Evolutionary conservation across 148 eudicot species (phyloP).

Genomic region (Silene latifolia): DNA sequence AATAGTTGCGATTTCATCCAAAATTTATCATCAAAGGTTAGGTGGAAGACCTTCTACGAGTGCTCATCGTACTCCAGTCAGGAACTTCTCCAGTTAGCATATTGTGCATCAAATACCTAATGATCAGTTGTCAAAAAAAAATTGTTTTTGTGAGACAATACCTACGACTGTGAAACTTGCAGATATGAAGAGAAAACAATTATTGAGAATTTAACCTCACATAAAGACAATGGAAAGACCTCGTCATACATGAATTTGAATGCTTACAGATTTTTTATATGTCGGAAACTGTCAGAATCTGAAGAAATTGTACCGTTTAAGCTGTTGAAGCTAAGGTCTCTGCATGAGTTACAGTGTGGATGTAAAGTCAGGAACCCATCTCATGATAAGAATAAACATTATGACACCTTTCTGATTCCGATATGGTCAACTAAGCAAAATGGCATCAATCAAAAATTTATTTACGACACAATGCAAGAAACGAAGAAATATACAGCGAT

Average conservation of each 20-base stretch:
- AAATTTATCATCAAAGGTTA: background rate
- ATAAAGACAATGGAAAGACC: background rate
- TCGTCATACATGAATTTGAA: background rate
- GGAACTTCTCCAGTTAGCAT: conserved; percentile 3
- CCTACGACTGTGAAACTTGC: background rate
- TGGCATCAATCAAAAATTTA: background rate
- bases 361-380: background rate
- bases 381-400: background rate
- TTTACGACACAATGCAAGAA: background rate
- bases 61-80: background rate
- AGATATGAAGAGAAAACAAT: background rate
- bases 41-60: background rate
- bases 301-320: background rate
- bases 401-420: background rate
- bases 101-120: conserved; percentile 7
- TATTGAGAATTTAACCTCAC: no score
- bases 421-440: background rate
- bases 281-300: background rate
- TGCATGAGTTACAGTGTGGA: background rate
- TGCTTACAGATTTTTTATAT: background rate
- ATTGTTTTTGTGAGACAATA: background rate
- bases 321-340: conserved; percentile 7
- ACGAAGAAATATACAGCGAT: background rate
- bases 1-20: background rate
- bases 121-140: background rate